Evolutionary conservation across 805 yeast species (phyloP), one percentile per base, ranked within the genome.

Genomic region (Cyberlindnera euphorbiiphila): DNA sequence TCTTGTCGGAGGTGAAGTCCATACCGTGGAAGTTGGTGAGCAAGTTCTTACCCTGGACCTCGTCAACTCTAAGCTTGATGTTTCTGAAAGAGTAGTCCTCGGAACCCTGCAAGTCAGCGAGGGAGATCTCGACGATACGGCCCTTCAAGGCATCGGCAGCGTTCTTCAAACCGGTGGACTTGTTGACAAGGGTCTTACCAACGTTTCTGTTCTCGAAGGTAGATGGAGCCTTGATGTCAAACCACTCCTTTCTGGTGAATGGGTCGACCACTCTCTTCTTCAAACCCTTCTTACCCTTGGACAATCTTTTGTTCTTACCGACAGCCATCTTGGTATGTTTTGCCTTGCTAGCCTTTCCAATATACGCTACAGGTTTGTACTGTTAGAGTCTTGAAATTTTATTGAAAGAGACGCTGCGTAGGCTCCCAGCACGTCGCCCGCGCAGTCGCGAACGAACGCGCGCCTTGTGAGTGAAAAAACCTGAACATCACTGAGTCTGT

Each of bases 261-360:
- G 98, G 98, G 80, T 91, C 98, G 59, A 88, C 95, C 68, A 85
- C 93, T 83, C 83, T 91, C 95, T 91, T 93, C 95, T 91, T 91
- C 72, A 87, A 76, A 66, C 98, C 97, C 76, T 91, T 91, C 87
- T 84, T 83, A 66, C 93, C 91, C 78, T 81, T 81, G 71, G 78
- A 71, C 66, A 78, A 71, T 69, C 83, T 74, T 81, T 84, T 84
- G 71, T 84, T 84, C 78, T 84, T 84, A 64, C 91, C 91, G 66
- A 82, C 86, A 76, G 85, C 87, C 57, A 51, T 53, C 46, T 51
- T 51, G 43, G 45, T 33, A 36, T 29, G 44, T 41, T 41, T 36
- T 41, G 41, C 32, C 34, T 34, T 36, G 34, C 31, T 28, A 14
- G 14, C 24, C 22, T 27, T 27, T 26, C 20, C 15, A 33, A 13